These are phyloP conservation scores for Cryptosporidium xiaoi DNA, from an alignment of 169 alveolate genomes.

Conservation along the genomic window DNA sequence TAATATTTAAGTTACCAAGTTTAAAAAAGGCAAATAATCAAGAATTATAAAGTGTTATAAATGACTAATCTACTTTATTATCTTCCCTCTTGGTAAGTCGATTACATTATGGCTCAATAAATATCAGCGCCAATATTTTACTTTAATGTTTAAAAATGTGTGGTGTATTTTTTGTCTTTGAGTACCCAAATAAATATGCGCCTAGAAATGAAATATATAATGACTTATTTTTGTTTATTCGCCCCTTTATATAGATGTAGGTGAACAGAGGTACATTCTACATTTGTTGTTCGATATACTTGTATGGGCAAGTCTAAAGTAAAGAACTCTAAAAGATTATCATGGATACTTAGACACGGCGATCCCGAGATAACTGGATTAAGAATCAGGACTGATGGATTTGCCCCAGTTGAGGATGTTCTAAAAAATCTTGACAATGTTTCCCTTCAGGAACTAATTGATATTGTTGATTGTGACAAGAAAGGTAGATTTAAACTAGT, in stretches of 20 bases:
- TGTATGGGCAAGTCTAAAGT: conserved; percentile 3
- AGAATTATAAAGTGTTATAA: too few species aligned
- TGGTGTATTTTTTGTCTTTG: too few species aligned
- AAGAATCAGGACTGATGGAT: conserved; percentile 42
- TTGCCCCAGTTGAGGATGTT: conserved; percentile 21
- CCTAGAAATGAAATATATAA: too few species aligned
- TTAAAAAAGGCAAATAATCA: too few species aligned
- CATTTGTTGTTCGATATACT: background rate
- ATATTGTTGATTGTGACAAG: conserved; percentile 29
- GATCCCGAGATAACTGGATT: conserved; percentile 48
- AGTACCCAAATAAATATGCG: too few species aligned
- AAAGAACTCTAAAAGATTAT: conserved; percentile 20
- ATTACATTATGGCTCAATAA: too few species aligned
- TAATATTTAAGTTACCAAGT: too few species aligned
- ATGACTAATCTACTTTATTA: too few species aligned
- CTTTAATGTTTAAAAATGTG: too few species aligned
- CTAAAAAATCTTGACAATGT: background rate
- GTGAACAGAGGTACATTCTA: background rate
- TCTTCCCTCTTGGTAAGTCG: too few species aligned
- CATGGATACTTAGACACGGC: conserved; percentile 72
- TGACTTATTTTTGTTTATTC: too few species aligned
- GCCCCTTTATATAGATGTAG: too few species aligned
- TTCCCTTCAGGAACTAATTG: background rate
- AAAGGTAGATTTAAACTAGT: conserved; percentile 21
- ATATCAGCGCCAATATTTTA: conserved; percentile 16